Conservation (phyloP, 2,329 filamentous ascomycete species). For the Alternaria consortialis region DNA sequence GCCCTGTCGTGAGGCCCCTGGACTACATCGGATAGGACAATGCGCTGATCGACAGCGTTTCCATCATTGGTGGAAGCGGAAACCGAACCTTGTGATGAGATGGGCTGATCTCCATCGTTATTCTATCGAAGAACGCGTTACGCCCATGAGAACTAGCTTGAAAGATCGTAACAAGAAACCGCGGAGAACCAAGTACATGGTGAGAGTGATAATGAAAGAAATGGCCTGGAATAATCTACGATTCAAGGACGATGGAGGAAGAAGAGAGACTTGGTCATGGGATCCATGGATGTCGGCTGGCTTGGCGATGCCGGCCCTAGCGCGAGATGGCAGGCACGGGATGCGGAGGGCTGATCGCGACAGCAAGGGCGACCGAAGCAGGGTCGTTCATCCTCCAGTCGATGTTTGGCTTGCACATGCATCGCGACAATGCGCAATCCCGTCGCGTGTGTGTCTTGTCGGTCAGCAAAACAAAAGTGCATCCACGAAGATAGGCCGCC, state of each 20-base stretch:
- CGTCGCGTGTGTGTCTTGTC: slow-evolving; percentile 51
- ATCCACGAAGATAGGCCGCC: slow-evolving; percentile 52
- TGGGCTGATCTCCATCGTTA: background rate
- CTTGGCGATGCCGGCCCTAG: background rate
- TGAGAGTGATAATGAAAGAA: background rate
- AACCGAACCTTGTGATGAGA: background rate
- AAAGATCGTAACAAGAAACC: background rate
- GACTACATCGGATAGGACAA: background rate
- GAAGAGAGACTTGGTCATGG: background rate
- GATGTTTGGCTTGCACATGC: background rate
- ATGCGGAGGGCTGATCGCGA: slow-evolving; percentile 10
- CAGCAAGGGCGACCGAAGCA: slow-evolving; percentile 1
- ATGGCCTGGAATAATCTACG: background rate
- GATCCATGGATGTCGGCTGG: background rate
- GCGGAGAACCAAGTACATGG: background rate
- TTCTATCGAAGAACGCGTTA: background rate
- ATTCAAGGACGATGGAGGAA: background rate
- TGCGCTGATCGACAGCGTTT: background rate
- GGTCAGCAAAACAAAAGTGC: slow-evolving; percentile 53
- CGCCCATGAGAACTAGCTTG: background rate
- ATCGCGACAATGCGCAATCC: slow-evolving; percentile 48
- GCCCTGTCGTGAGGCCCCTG: background rate
- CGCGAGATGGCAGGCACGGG: slow-evolving; percentile 6
- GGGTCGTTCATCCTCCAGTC: background rate
- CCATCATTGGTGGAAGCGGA: background rate